Evolutionary conservation across 441 rosid genomes (phyloP), one percentile per base, ranked within the genome.

Genomic region (Theobroma grandiflorum): DNA sequence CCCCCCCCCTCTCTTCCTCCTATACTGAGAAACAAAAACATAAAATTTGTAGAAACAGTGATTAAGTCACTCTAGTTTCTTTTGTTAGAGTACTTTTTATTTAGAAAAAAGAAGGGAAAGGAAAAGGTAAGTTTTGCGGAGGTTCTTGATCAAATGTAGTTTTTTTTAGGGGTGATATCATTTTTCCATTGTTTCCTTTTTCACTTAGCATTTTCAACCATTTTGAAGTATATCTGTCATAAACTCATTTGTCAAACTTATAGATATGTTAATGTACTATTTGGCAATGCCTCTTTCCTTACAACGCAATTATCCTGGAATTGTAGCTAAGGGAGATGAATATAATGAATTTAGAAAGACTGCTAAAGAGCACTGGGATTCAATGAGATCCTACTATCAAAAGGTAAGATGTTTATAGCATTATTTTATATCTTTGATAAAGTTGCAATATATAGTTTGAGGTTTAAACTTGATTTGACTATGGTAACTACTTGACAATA

Each of bases 321-420:
- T 85, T 89, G 86, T 86, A 94, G 99, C 79, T 33, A 89, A 87
- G 77, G 95, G 89, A 72, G 89, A 89, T 10, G 97, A 92, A 82
- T 96, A 96, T 86, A 80, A 85, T 35, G 79, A 82, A 59, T 82
- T 85, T 67, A 89, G 98, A 87, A 83, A 86, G 83, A 82, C 86
- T 78, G 95, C 96, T 72, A 89, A 77, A 35, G 89, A 85, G 74
- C 98, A 91, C 86, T 93, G 97, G 98, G 89, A 89, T 80, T 88
- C 91, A 20, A 86, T 85, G 80, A 87, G 79, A 83, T 84, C 96
- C 26, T 86, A 82, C 86, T 89, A 91, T 84, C 90, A 91, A 73
- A 94, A 87, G 86, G 99, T 96, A 82, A 81, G 86, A 42, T 62
- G 57, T 81, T 69, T 67, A 42, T 50, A 47, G 72, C 50, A 15